These are phyloP conservation scores for Furcasterigmium furcatum DNA, from an alignment of 2,329 filamentous ascomycete species.

Conservation along the genomic window DNA sequence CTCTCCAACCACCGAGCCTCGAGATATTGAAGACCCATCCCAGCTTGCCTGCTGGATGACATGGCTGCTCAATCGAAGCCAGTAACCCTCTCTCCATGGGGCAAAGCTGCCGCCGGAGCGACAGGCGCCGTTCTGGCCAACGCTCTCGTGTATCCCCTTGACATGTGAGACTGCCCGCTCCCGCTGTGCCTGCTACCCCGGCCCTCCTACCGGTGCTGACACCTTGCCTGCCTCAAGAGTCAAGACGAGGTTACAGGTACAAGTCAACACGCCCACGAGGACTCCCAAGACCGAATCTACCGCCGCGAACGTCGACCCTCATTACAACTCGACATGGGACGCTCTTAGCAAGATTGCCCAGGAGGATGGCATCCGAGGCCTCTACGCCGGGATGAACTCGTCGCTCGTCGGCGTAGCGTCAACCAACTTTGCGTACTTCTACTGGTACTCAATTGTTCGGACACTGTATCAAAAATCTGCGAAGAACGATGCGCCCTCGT, in stretches of 20 bases:
- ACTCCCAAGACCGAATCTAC: conserved; percentile 41
- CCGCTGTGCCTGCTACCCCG: conserved; percentile 1
- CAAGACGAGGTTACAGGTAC: conserved; percentile 94
- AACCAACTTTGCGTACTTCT: conserved; percentile 99
- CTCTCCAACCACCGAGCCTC: no score
- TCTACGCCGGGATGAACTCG: conserved; percentile 87
- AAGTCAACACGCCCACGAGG: conserved; percentile 58
- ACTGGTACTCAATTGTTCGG: conserved; percentile 93
- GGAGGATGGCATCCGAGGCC: conserved; percentile 74
- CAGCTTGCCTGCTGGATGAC: not conserved
- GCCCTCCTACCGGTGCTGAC: not conserved
- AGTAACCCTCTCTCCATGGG: conserved; percentile 80
- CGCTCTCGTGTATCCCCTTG: conserved; percentile 90
- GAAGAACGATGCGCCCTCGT: conserved; percentile 53
- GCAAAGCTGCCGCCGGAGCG: conserved; percentile 85
- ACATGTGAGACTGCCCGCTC: conserved; percentile 76
- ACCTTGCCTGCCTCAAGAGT: conserved; percentile 54
- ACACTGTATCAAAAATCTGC: conserved; percentile 69
- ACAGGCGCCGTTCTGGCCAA: conserved; percentile 93
- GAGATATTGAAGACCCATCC: no score
- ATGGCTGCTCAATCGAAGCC: conserved; percentile 63
- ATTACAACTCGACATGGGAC: conserved; percentile 86
- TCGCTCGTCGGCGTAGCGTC: conserved; percentile 89
- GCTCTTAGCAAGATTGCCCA: conserved; percentile 81
- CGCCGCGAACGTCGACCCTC: conserved; percentile 47